Percentiles rank a stretch among this genome's conserved stretches.
These are phyloP conservation scores for peach (Prunus persica) DNA, from an alignment of 306 rosid species.

Conservation along the genomic window DNA sequence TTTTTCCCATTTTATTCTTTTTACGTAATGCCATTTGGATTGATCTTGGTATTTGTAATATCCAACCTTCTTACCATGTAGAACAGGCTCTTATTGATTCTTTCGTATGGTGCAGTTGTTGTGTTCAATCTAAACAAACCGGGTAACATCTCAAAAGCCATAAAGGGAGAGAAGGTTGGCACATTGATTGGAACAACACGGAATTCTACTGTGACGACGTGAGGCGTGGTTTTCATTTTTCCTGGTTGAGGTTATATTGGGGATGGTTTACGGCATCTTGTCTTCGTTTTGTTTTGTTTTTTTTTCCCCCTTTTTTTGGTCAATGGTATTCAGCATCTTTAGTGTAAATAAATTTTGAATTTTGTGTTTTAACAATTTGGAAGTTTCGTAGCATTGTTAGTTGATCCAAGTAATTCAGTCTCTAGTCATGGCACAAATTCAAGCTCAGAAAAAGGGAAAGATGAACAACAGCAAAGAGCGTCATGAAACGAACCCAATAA, in stretches of 20 bases:
- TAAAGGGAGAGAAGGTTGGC: slow-evolving; percentile 83
- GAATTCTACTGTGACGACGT: not conserved
- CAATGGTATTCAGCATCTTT: not conserved
- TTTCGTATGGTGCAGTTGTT: slow-evolving; percentile 57
- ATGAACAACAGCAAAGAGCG: no score
- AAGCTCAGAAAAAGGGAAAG: no score
- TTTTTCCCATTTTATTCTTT: no score
- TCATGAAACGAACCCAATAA: no score
- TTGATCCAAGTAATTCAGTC: not conserved
- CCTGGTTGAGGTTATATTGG: no score
- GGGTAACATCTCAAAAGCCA: slow-evolving; percentile 88
- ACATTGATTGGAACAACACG: slow-evolving; percentile 46
- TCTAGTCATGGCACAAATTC: no score
- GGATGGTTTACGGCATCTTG: not conserved
- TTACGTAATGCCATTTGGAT: not conserved
- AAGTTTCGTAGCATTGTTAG: not conserved
- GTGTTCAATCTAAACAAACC: slow-evolving; percentile 83
- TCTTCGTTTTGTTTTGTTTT: no score
- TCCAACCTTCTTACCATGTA: not conserved
- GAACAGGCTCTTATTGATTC: slow-evolving; percentile 10
- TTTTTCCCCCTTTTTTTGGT: no score
- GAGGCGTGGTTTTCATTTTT: no score
- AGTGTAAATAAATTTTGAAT: slow-evolving; percentile 7
- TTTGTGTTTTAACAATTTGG: not conserved
- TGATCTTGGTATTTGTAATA: not conserved